phyloP scores from a whole-genome alignment of 768 basidiomycete genomes.

The Dictyophora rubrovolvata region DNA sequence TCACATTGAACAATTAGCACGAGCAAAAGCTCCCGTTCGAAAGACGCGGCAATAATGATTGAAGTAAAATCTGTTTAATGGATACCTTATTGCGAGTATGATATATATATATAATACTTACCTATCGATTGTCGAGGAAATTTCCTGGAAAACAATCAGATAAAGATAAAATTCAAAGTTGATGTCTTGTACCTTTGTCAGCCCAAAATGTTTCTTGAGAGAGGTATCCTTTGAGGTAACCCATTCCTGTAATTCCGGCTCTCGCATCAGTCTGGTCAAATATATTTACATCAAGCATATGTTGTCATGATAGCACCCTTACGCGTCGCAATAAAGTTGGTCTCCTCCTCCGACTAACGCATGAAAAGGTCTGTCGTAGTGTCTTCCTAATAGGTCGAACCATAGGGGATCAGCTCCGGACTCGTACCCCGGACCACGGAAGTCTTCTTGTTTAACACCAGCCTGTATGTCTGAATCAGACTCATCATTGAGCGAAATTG shows the following conservation, averaged over 20 bases:
- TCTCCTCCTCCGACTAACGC: conserved; percentile 90
- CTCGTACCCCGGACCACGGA: conserved; percentile 69
- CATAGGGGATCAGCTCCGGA: conserved; percentile 87
- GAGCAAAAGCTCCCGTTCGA: conserved; percentile 80
- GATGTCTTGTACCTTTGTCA: conserved; percentile 30
- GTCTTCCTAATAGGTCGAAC: conserved; percentile 82
- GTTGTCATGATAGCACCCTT: conserved; percentile 16
- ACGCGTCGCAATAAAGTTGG: conserved; percentile 83
- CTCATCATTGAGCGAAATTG: not conserved
- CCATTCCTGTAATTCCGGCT: conserved; percentile 88
- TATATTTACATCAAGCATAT: conserved; percentile 2
- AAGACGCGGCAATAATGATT: conserved; percentile 85
- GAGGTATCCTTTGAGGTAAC: conserved; percentile 46
- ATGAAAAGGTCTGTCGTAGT: conserved; percentile 75
- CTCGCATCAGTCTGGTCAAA: conserved; percentile 57
- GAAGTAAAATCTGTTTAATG: conserved; percentile 49
- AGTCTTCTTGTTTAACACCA: conserved; percentile 83
- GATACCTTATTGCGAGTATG: not conserved
- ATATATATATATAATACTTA: conserved; percentile 16
- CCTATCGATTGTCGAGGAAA: conserved; percentile 67
- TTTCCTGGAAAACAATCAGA: conserved; percentile 31
- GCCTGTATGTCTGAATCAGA: conserved; percentile 17
- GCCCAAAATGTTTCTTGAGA: conserved; percentile 43
- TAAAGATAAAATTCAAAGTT: not conserved
- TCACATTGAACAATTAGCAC: conserved; percentile 85